A percentile compares a stretch with the other conserved stretches of the same genome.
phyloP scores from a whole-genome alignment of 768 basidiomycete species.

The Multifurca ochricompacta region DNA sequence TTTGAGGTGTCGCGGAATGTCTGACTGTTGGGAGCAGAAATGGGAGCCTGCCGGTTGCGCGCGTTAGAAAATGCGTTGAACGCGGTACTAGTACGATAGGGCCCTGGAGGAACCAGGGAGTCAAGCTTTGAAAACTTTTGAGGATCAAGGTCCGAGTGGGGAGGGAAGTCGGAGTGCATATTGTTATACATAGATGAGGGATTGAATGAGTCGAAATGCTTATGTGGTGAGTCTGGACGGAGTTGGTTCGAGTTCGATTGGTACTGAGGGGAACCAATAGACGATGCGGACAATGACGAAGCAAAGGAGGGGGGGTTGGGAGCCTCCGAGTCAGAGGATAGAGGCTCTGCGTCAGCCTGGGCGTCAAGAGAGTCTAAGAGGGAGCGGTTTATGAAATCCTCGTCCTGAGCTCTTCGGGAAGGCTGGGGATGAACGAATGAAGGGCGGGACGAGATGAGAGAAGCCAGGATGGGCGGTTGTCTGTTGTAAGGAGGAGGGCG shows the following conservation, averaged over 20 bases:
- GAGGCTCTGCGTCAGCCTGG: conserved; percentile 73
- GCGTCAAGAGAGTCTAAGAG: conserved; percentile 77
- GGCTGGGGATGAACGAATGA: conserved; percentile 25
- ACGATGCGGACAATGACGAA: conserved; percentile 44
- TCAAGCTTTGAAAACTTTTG: conserved; percentile 18
- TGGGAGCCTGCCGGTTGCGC: conserved; percentile 19
- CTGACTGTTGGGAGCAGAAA: conserved; percentile 11
- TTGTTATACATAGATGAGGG: conserved; percentile 28
- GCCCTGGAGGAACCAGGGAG: conserved; percentile 20
- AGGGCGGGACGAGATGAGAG: conserved; percentile 27
- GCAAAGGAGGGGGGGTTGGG: conserved; percentile 34
- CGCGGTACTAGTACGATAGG: conserved; percentile 21
- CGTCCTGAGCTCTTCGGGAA: conserved; percentile 37
- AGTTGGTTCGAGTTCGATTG: conserved; percentile 44
- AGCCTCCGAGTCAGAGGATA: conserved; percentile 46
- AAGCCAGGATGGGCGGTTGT: conserved; percentile 29
- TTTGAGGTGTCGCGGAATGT: conserved; percentile 23
- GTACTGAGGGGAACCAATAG: conserved; percentile 41
- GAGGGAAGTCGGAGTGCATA: conserved; percentile 16
- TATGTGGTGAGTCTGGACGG: conserved; percentile 47
- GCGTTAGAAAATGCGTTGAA: conserved; percentile 21
- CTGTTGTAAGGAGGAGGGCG: conserved; percentile 21
- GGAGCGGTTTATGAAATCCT: conserved; percentile 83
- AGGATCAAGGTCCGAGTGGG: conserved; percentile 16
- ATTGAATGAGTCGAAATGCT: conserved; percentile 32